phyloP scores from a whole-genome alignment of 2,329 filamentous ascomycete species.

The Neofusicoccum sp. region DNA sequence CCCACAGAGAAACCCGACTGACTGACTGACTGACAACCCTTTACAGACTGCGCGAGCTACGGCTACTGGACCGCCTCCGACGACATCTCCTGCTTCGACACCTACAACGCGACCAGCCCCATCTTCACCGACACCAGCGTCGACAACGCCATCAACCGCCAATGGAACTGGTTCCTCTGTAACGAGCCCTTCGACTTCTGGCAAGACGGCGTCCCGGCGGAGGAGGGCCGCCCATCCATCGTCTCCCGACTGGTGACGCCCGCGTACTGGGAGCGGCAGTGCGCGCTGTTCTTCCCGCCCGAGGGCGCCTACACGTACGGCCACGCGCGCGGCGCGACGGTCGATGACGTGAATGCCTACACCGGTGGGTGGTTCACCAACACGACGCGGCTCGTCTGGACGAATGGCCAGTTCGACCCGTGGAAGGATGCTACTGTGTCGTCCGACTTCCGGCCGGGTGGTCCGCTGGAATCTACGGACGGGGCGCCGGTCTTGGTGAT shows the following conservation, averaged over 20 bases:
- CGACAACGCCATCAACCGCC: constrained; percentile 48
- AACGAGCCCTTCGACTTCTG: constrained; percentile 62
- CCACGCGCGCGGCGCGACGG: constrained; percentile 48
- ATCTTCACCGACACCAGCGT: constrained; percentile 52
- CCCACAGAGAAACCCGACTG: neutral
- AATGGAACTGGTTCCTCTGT: constrained; percentile 63
- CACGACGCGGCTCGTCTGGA: constrained; percentile 56
- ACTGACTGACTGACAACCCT: neutral
- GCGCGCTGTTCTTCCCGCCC: constrained; percentile 55
- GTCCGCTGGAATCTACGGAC: constrained; percentile 49
- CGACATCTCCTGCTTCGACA: constrained; percentile 52
- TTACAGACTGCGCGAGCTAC: constrained; percentile 41
- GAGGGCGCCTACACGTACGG: constrained; percentile 52
- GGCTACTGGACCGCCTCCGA: constrained; percentile 44
- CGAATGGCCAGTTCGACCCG: constrained; percentile 60
- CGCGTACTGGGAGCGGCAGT: constrained; percentile 57
- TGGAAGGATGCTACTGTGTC: constrained; percentile 57
- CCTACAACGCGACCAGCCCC: constrained; percentile 50
- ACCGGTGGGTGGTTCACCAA: constrained; percentile 58
- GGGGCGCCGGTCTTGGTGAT: constrained; percentile 55
- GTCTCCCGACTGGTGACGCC: constrained; percentile 52
- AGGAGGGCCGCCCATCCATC: constrained; percentile 45
- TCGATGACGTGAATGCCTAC: constrained; percentile 49
- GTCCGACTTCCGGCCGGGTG: constrained; percentile 54
- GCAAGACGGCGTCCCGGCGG: constrained; percentile 53